Evolutionary conservation across 1,139 yeast species (phyloP), one percentile per base, ranked within the genome.

Genomic region (Protomyces inouyei): DNA sequence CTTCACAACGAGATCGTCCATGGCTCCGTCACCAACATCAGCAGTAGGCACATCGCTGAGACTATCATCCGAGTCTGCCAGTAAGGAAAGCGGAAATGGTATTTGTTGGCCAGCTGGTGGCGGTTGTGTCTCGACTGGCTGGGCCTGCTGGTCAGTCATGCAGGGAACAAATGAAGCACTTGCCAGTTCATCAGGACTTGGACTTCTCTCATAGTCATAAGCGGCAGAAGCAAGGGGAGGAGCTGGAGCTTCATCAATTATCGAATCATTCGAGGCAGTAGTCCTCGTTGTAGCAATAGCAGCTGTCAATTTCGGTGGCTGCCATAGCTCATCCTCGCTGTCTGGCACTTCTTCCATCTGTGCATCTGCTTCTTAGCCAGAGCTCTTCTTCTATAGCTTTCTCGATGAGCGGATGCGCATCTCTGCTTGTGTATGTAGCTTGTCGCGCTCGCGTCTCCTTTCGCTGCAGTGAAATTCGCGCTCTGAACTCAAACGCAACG

Each of bases 131-230:
- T 32, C 54, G 12, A 25, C 23, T 21, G 36, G 36, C 10, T n/a
- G 54, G 18, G 54, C 37, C 37, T 32, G 23, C 14, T 5, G 21
- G n/a, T n/a, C 10, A 12, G 35, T 23, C 37, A 28, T 18, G 10
- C 35, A 38, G 9, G 52, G 14, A 16, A 16, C 37, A 3, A 28
- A 21, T 9, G 23, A 14, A 32, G 54, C 54, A 14, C 37, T n/a
- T 32, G 25, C 63, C 28, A 59, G 63, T 32, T 59, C 63, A 21
- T 59, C 63, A 3, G 63, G 63, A 43, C 63, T 59, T 10, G 45
- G 57, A 59, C 63, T 59, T 18, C 63, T n/a, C 14, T 37, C 16
- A 37, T 3, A 0, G 16, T 37, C 16, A 37, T 12, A 9, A 14
- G 2, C 14, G 16, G 43, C 43, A 37, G 16, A 37, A 9, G 14